A percentile compares a stretch with the other conserved stretches of the same genome.
Conservation (phyloP, 2,329 filamentous ascomycete species). For the Orbilia quercus region DNA sequence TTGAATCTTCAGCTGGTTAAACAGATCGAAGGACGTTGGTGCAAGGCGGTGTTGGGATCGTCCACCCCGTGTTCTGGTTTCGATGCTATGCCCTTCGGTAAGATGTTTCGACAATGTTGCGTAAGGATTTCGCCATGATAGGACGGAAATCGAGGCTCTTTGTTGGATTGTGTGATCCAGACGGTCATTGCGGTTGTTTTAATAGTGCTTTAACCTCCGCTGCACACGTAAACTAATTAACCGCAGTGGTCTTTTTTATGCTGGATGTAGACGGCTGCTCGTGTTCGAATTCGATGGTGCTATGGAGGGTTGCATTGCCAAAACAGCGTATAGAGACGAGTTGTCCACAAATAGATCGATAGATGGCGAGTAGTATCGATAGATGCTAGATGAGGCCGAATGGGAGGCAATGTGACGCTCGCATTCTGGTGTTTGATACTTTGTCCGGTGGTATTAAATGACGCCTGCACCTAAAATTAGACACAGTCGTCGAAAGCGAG, state of each 20-base stretch:
- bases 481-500: conserved; percentile 6
- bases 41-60: conserved; percentile 16
- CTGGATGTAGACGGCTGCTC: not conserved
- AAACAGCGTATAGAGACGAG: conserved; percentile 1
- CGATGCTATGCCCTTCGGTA: conserved; percentile 16
- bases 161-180: conserved; percentile 17
- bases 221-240: conserved; percentile 41
- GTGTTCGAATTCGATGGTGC: not conserved
- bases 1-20: too few species aligned
- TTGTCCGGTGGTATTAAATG: conserved; percentile 30
- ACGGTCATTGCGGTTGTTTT: conserved; percentile 14
- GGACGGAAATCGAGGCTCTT: conserved; percentile 48
- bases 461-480: conserved; percentile 54
- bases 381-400: conserved; percentile 14
- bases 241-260: conserved; percentile 1
- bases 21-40: not conserved
- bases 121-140: conserved; percentile 30
- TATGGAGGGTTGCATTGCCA: conserved; percentile 1
- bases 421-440: conserved; percentile 19
- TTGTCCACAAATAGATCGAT: conserved; percentile 34
- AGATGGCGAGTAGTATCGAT: conserved; percentile 4
- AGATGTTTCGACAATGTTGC: conserved; percentile 30
- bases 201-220: conserved; percentile 28
- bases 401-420: conserved; percentile 46
- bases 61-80: conserved; percentile 35